phyloP scores from a whole-genome alignment of 2,329 filamentous ascomycete species.

The Cladosporium velox region DNA sequence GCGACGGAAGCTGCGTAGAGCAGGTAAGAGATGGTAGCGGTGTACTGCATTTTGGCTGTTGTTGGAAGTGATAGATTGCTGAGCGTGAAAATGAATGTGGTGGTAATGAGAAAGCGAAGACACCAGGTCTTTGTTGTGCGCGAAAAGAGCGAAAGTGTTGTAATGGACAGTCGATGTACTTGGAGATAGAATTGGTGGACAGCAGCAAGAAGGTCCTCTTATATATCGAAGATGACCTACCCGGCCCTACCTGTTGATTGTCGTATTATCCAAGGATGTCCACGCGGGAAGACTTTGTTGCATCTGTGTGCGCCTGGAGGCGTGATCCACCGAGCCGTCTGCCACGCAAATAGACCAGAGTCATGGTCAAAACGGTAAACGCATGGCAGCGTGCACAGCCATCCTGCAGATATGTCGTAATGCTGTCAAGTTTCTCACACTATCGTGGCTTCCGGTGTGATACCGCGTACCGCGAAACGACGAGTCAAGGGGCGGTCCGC shows the following conservation, averaged over 20 bases:
- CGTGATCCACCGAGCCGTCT: background rate
- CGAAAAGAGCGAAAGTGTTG: slow-evolving; percentile 1
- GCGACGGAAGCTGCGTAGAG: slow-evolving; percentile 26
- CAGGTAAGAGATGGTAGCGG: slow-evolving; percentile 24
- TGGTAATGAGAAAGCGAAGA: background rate
- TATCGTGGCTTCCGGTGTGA: background rate
- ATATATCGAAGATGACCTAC: background rate
- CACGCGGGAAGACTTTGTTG: slow-evolving; percentile 1
- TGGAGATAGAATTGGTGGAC: background rate
- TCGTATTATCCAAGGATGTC: background rate
- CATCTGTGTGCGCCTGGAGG: background rate
- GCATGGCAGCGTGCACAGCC: background rate
- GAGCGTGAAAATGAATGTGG: background rate
- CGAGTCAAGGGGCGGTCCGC: background rate
- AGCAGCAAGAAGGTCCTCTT: background rate
- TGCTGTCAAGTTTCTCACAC: background rate
- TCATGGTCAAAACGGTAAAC: slow-evolving; percentile 5
- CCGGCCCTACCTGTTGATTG: background rate
- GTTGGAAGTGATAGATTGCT: background rate
- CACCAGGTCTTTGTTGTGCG: slow-evolving; percentile 9
- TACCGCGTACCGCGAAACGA: slow-evolving; percentile 6
- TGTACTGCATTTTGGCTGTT: slow-evolving; percentile 27
- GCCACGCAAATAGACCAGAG: background rate
- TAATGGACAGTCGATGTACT: background rate
- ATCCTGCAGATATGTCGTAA: background rate